Base-by-base conservation (phyloP, 1,284 basidiomycete genomes). In the Pseudozyma sp. region DNA sequence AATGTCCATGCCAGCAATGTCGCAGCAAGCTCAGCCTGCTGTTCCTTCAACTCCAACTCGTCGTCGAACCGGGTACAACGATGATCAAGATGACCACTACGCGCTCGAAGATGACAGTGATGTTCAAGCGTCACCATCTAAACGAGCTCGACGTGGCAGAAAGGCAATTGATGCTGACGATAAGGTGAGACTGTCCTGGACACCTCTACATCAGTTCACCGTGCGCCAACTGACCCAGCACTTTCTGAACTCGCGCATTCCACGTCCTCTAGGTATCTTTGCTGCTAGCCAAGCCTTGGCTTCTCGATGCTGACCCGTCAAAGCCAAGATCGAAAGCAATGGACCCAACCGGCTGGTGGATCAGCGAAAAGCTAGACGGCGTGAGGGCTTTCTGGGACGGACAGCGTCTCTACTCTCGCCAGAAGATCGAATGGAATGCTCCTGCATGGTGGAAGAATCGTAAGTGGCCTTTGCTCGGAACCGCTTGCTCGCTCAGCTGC, bases 301-400 rank as follows among this genome's bases (percentile, higher is more conserved):
- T 89, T 60, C 61, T 89, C 8, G 88, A 89, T 13, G 87, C 80
- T 11, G 89, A 88, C 0, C 73, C 73, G 1, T 55, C 60, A 11
- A 70, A 62, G 42, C 54, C 66, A 1, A 54, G 50, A 19, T 52
- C 55, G 8, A 68, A 57, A 49, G 48, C 63, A 1, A 85, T 86
- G 47, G 90, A 91, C 75, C 90, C 90, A 0, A 88, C 87, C 11
- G 89, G 89, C 0, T 91, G 89, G 89, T 91, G 90, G 90, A 87
- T 91, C 34, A 90, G 89, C 21, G 90, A 91, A 78, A 91, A 78
- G 77, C 81, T 86, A 10, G 85, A 86, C 43, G 85, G 85, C 8
- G 78, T 85, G 10, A 80, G 90, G 16, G 89, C 89, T 0, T 90
- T 87, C 77, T 91, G 89, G 82, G 89, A 91, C 76, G 90, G 90